Percentiles rank a stretch among this genome's conserved stretches.
Evolutionary conservation across 306 rosid species (phyloP).

Genomic region (Arachis hypogaea): DNA sequence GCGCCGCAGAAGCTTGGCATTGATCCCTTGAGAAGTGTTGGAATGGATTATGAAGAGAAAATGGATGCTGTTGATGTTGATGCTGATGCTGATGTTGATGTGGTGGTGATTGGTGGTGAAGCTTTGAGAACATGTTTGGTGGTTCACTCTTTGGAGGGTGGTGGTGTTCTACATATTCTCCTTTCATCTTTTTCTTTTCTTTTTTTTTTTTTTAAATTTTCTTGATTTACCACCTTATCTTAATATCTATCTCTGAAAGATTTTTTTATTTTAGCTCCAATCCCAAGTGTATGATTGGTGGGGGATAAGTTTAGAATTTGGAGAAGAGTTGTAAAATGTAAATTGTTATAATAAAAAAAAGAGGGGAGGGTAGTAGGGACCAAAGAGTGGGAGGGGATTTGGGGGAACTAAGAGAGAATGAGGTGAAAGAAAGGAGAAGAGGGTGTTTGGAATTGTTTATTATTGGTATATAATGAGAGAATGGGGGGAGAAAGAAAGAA

Average conservation of each 20-base stretch:
- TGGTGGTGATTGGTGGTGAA: slow-evolving; percentile 51
- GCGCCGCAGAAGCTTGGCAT: slow-evolving; percentile 52
- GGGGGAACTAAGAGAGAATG: not conserved
- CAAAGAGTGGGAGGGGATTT: not conserved
- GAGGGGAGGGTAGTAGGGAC: not conserved
- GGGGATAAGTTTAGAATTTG: slow-evolving; percentile 19
- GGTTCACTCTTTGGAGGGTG: slow-evolving; percentile 46
- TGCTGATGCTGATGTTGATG: not conserved
- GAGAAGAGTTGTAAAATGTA: slow-evolving; percentile 5
- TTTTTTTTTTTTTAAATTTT: not conserved
- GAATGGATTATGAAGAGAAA: slow-evolving; percentile 54
- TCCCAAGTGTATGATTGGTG: slow-evolving; percentile 39
- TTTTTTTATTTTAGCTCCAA: slow-evolving; percentile 8
- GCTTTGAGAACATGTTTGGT: slow-evolving; percentile 73
- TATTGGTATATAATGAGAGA: slow-evolving; percentile 7
- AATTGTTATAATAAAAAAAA: not conserved
- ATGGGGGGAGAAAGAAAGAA: slow-evolving; percentile 36
- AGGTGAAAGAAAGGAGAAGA: not conserved
- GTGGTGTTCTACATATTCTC: slow-evolving; percentile 61
- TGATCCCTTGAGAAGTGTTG: slow-evolving; percentile 50
- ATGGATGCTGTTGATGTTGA: slow-evolving; percentile 22
- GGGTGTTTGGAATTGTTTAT: slow-evolving; percentile 48
- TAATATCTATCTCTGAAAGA: not conserved
- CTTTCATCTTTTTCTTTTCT: slow-evolving; percentile 55
- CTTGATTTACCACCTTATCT: not conserved